phyloP scores from a whole-genome alignment of 805 yeast species.

The Candida jianshihensis region DNA sequence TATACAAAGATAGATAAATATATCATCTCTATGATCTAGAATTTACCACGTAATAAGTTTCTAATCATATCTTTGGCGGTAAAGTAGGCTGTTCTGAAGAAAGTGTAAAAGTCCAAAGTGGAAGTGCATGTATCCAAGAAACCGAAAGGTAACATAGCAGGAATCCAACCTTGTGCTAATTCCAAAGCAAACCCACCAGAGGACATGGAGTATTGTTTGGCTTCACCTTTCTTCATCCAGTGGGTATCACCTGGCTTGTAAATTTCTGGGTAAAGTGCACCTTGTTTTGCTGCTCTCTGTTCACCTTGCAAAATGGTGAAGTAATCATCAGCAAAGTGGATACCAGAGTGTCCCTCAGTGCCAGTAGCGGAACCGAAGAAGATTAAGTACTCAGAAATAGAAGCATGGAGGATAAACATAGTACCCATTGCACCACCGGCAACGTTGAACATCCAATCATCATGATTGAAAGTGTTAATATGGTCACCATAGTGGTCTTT shows the following conservation, averaged over 20 bases:
- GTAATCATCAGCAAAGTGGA: conserved; percentile 96
- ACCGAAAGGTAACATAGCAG: conserved; percentile 96
- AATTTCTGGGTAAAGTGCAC: conserved; percentile 56
- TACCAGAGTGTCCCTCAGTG: conserved; percentile 94
- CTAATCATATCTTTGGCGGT: conserved; percentile 75
- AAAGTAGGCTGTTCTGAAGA: conserved; percentile 59
- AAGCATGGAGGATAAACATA: conserved; percentile 93
- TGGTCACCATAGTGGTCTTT: conserved; percentile 65
- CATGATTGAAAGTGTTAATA: conserved; percentile 63
- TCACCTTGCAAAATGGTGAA: conserved; percentile 83
- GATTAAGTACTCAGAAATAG: conserved; percentile 86
- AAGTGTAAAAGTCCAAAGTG: conserved; percentile 70
- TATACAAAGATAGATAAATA: too few relatives aligned
- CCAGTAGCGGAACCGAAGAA: conserved; percentile 92
- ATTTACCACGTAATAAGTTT: conserved; percentile 65
- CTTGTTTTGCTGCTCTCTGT: conserved; percentile 66
- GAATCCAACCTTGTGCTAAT: conserved; percentile 98
- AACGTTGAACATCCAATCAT: conserved; percentile 93
- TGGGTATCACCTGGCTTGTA: conserved; percentile 86
- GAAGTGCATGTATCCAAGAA: conserved; percentile 72
- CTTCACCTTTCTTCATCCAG: conserved; percentile 63
- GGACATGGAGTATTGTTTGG: conserved; percentile 85
- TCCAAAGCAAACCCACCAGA: conserved; percentile 82
- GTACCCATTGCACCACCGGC: conserved; percentile 99
- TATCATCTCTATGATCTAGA: conserved; percentile 21